Base-by-base conservation (phyloP, 2,329 filamentous ascomycete species). In the Aphanocladium album region DNA sequence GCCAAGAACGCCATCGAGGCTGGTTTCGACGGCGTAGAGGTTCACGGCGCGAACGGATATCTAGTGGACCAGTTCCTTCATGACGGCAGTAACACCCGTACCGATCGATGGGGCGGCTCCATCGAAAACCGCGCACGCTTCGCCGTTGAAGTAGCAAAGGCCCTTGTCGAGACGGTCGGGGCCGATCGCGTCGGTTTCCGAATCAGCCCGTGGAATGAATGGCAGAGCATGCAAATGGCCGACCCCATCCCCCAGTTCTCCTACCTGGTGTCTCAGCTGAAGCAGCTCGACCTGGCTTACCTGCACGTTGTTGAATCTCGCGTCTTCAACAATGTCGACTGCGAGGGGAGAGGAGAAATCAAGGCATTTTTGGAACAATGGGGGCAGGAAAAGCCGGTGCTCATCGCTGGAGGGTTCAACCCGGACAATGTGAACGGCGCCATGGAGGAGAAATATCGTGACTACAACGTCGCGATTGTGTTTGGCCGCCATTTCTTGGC, bases 11-110 rank as follows among this genome's bases (percentile, higher is more conserved):
- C 88, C 0, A 71, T 89, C 1, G 69, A 83, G n/a, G 78, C 79
- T 35, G 89, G 89, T 0, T 86, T 87, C 52, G 89, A 92, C 68
- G 85, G 83, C 16, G 84, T 91, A 59, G 88, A 90, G 66, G 70
- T 77, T 19, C 76, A 80, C 64, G 75, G 68, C 6, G 80, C 80
- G 3, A 82, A 84, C 63, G 81, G 83, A 0, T 87, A 86, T 64
- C 73, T 88, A 1, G 72, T 84, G 17, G 82, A 84, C 62, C 83
- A 85, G 62, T 88, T 87, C 70, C 74, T 82, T 1, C 80, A 76
- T 11, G 73, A 76, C 17, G 74, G 74, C 2, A 76, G 73, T 43
- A 83, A 83, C 66, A 70, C 71, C 45, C 73, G 81, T 16, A 80
- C 76, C 6, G 81, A 83, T 67, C 64, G 72, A 49, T 83, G 82